These are phyloP conservation scores for Medicago ruthenica DNA, from an alignment of 306 rosid genomes.

Conservation along the genomic window DNA sequence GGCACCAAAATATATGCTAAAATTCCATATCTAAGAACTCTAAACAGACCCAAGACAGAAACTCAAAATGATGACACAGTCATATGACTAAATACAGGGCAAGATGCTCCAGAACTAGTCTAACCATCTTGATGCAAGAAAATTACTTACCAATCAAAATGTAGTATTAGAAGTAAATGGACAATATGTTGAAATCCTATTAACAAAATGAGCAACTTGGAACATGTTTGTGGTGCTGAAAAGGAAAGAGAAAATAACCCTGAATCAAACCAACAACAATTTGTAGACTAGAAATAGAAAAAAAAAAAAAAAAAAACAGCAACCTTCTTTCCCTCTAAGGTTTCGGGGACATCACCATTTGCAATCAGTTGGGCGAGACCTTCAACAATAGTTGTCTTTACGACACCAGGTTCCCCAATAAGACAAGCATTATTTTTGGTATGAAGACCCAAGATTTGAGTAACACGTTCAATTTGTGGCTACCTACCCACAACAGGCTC, in stretches of 20 bases:
- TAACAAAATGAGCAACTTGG: background rate
- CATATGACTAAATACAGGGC: too few species aligned
- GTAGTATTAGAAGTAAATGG: background rate
- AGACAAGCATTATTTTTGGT: slow-evolving; percentile 95
- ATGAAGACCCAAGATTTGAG: slow-evolving; percentile 87
- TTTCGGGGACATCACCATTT: slow-evolving; percentile 94
- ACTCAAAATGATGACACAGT: too few species aligned
- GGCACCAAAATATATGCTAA: background rate
- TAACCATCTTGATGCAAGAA: too few species aligned
- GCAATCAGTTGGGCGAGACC: slow-evolving; percentile 96
- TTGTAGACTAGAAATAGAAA: background rate
- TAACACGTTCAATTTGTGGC: slow-evolving; percentile 91
- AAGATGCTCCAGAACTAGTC: too few species aligned
- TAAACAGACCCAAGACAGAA: background rate
- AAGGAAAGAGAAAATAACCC: slow-evolving; percentile 14
- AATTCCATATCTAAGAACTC: slow-evolving; percentile 7
- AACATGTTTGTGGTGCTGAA: slow-evolving; percentile 27
- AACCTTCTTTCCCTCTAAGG: slow-evolving; percentile 96
- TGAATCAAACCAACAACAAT: slow-evolving; percentile 14
- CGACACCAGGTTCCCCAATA: slow-evolving; percentile 97
- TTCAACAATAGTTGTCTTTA: slow-evolving; percentile 95
- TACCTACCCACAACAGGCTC: slow-evolving; percentile 99
- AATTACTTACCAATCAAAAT: too few species aligned
- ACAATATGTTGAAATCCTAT: too few species aligned
- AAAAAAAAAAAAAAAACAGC: background rate